Percentiles rank a stretch among this genome's conserved stretches.
These are phyloP conservation scores for Podila clonocystis DNA, from an alignment of 192 early-diverging fungal species.

Conservation along the genomic window DNA sequence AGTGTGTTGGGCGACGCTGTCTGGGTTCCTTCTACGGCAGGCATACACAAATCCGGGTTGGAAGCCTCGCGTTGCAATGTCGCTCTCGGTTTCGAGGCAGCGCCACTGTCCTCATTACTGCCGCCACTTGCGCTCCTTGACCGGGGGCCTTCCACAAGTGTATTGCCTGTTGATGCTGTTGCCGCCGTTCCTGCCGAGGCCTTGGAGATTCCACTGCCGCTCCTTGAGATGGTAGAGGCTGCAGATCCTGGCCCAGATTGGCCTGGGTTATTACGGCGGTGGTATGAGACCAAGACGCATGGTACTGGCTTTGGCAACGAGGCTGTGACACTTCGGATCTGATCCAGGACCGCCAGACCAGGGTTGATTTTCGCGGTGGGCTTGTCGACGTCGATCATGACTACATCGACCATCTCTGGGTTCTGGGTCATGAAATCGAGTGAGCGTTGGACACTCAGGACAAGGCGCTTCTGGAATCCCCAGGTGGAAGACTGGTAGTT, in stretches of 20 bases:
- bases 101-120: background rate
- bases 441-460: conserved; percentile 39
- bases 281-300: conserved; percentile 46
- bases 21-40: background rate
- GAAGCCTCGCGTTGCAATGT: background rate
- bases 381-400: conserved; percentile 50
- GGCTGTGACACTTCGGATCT: conserved; percentile 14
- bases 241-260: background rate
- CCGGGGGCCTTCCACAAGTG: background rate
- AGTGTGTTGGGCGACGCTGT: conserved; percentile 26
- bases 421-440: conserved; percentile 31
- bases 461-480: conserved; percentile 33
- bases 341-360: conserved; percentile 30
- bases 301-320: conserved; percentile 12
- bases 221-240: background rate
- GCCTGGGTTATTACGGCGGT: conserved; percentile 12
- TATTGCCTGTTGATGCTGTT: background rate
- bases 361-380: conserved; percentile 39
- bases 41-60: background rate
- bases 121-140: background rate
- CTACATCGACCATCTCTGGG: conserved; percentile 28
- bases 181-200: background rate
- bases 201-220: background rate
- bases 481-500: conserved; percentile 43
- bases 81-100: background rate